Percentiles rank a stretch among this genome's conserved stretches.
These are phyloP conservation scores for Telopea speciosissima DNA, from an alignment of 177 flowering plant species.

Conservation along the genomic window DNA sequence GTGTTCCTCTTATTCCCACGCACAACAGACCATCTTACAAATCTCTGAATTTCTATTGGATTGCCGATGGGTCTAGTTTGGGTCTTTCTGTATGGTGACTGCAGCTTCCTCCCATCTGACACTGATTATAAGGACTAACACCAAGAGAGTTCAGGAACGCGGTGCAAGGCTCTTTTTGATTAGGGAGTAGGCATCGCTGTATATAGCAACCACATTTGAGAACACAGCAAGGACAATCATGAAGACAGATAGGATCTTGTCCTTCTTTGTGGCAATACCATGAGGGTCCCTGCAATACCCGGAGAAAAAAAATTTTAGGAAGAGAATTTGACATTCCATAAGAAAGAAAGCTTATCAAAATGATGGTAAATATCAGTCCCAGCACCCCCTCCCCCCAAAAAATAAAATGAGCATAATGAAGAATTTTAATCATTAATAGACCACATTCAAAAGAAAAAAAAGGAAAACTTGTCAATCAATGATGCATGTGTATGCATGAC, in stretches of 20 bases:
- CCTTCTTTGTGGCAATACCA: conserved; percentile 71
- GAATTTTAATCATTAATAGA: neutral
- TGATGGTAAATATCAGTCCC: too few species aligned
- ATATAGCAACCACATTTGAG: conserved; percentile 80
- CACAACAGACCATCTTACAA: conserved; percentile 4
- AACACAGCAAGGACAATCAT: conserved; percentile 90
- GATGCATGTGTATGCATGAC: neutral
- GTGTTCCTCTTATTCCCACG: conserved; percentile 7
- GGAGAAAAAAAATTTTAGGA: neutral
- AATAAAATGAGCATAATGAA: neutral
- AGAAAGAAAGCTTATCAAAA: too few species aligned
- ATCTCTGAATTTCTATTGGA: conserved; percentile 9
- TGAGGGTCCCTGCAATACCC: conserved; percentile 57
- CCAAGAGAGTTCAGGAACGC: conserved; percentile 24
- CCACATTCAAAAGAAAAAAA: neutral
- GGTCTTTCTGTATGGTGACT: neutral
- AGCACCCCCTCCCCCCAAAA: too few species aligned
- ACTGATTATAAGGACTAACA: neutral
- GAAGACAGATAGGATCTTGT: conserved; percentile 59
- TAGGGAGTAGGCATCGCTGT: conserved; percentile 83
- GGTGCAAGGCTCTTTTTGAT: conserved; percentile 53
- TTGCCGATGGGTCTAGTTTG: neutral
- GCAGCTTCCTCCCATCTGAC: neutral
- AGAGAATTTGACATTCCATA: neutral
- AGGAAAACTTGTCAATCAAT: neutral